Base-by-base conservation (phyloP, 257 asterid species). In the Ajuga chamaepitys region DNA sequence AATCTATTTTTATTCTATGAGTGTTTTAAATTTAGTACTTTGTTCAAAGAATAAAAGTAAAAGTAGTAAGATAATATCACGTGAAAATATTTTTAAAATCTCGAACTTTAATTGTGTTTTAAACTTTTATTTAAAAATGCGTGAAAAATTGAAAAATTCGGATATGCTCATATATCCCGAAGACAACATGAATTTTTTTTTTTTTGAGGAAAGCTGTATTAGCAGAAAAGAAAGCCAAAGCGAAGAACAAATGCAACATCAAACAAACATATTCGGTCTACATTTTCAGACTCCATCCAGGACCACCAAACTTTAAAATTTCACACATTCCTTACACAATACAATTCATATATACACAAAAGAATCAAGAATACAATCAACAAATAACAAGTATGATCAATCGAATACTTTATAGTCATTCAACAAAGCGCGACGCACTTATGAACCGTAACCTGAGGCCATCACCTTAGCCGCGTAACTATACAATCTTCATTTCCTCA, bases 401-500 rank as follows among this genome's bases (percentile, higher is more conserved):
- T 24, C 28, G 16, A 10, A 7, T 0, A 48, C 22, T n/a, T 7
- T 8, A 30, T 8, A 3, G 37, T 30, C 7, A 30, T 30, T 30
- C 4, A 30, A 30, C 7, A 1, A 30, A 30, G 7, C 37, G 7
- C 37, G n/a, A 44, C 14, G 51, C 18, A 37, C 9, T 20, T 38
- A 8, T 9, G 20, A 1, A 40, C n/a, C 11, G 45, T 38, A 70
- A 59, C 35, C 7, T 9, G 67, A 59, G 62, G 17, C 8, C 9
- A 13, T 18, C 53, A 30, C 5, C 8, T 37, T n/a, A 35, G 70
- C 44, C 11, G 34, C 13, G 26, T 17, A 41, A 18, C 1, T 0
- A 14, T 28, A 42, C n/a, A 62, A 25, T 50, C 75, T 57, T 50
- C 55, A 47, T 52, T 69, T 69, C 69, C 50, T 75, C 80, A 70